Percentiles rank a stretch among this genome's conserved stretches.
These are phyloP conservation scores for Rhinocladiella similis DNA, from an alignment of 2,329 filamentous ascomycete species.

Conservation along the genomic window DNA sequence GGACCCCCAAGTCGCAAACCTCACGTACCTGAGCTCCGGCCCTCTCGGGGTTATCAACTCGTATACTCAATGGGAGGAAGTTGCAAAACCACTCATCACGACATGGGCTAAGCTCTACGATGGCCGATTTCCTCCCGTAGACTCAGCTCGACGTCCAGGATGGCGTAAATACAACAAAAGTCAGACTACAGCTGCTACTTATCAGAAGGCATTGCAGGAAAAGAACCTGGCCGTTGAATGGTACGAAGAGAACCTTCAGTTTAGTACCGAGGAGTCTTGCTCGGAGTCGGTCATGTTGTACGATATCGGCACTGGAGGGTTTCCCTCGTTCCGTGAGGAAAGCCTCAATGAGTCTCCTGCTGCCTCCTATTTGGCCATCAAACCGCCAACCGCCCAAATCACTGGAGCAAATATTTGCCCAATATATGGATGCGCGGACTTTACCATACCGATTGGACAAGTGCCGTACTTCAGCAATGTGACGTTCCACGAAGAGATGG, in stretches of 20 bases:
- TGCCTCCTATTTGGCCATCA: conserved; percentile 2
- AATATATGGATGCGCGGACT: conserved; percentile 11
- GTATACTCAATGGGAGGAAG: conserved; percentile 11
- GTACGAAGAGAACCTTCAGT: conserved; percentile 32
- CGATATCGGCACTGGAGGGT: conserved; percentile 28
- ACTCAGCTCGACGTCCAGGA: conserved; percentile 31
- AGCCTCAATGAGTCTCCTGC: conserved; percentile 15
- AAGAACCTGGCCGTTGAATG: conserved; percentile 37
- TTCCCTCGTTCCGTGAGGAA: conserved; percentile 8
- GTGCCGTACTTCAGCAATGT: conserved; percentile 40
- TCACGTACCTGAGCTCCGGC: conserved; percentile 2
- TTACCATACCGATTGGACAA: conserved; percentile 17
- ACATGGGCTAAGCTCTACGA: conserved; percentile 29
- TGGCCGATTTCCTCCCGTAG: conserved; percentile 34
- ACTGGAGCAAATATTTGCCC: neutral
- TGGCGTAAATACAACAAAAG: conserved; percentile 21
- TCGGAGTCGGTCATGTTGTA: conserved; percentile 37
- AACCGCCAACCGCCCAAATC: conserved; percentile 1
- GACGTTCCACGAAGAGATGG: conserved; percentile 49
- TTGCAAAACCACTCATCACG: conserved; percentile 27
- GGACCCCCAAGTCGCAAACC: conserved; percentile 3
- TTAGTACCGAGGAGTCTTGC: conserved; percentile 32
- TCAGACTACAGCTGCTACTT: conserved; percentile 19
- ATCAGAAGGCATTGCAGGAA: conserved; percentile 33
- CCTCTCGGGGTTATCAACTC: conserved; percentile 7